phyloP scores from a whole-genome alignment of 1,139 yeast genomes.

The Yamadazyma taylorii region DNA sequence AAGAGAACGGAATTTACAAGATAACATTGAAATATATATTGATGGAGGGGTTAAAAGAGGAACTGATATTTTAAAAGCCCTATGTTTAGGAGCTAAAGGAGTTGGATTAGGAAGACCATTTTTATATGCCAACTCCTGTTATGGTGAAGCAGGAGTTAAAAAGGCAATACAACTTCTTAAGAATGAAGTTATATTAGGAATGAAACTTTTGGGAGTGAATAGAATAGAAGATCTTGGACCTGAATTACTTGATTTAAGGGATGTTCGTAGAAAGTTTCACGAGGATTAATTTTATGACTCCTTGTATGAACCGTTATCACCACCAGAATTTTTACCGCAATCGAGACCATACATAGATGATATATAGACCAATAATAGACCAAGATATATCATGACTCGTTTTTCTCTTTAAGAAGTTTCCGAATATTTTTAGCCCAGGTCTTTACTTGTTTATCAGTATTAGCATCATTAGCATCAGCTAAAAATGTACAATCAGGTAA shows the following conservation, averaged over 20 bases:
- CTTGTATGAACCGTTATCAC: slow-evolving; percentile 32
- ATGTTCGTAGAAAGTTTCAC: slow-evolving; percentile 13
- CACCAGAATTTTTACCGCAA: slow-evolving; percentile 23
- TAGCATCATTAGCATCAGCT: slow-evolving; percentile 38
- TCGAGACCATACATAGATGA: not conserved
- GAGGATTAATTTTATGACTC: slow-evolving; percentile 29
- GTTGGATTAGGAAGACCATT: slow-evolving; percentile 55
- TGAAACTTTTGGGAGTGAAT: slow-evolving; percentile 48
- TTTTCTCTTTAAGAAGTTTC: slow-evolving; percentile 18
- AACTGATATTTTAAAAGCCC: slow-evolving; percentile 52
- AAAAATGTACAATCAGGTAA: slow-evolving; percentile 35
- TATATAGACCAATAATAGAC: not conserved
- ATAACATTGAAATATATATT: slow-evolving; percentile 43
- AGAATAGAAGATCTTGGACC: slow-evolving; percentile 33
- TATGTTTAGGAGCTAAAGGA: slow-evolving; percentile 58
- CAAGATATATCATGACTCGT: not conserved
- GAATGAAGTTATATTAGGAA: slow-evolving; percentile 44
- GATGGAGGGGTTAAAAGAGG: slow-evolving; percentile 62
- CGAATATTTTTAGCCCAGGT: slow-evolving; percentile 52
- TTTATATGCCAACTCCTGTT: slow-evolving; percentile 46
- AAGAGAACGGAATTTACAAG: slow-evolving; percentile 32
- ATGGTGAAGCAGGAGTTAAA: slow-evolving; percentile 50
- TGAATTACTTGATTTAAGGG: slow-evolving; percentile 16
- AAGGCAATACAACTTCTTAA: slow-evolving; percentile 44
- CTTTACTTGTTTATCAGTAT: slow-evolving; percentile 44